Percentiles rank a stretch among this genome's conserved stretches.
These are phyloP conservation scores for Litchi chinensis DNA, from an alignment of 345 rosid genomes.

Conservation along the genomic window DNA sequence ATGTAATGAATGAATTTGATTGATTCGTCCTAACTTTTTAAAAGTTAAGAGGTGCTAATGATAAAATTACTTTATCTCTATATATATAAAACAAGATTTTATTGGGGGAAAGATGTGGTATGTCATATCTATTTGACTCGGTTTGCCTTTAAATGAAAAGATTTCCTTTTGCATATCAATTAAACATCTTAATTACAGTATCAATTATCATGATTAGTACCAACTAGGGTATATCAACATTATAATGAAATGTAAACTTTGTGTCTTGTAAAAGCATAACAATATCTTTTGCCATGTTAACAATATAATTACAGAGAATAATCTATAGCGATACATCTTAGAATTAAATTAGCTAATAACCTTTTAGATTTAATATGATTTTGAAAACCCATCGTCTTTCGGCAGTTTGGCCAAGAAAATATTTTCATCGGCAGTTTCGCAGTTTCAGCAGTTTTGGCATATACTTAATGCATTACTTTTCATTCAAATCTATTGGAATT, in stretches of 20 bases:
- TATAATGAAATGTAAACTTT: slow-evolving; percentile 17
- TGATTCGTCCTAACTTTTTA: too few species aligned
- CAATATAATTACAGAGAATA: slow-evolving; percentile 17
- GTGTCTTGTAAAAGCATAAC: slow-evolving; percentile 27
- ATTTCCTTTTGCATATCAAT: not conserved
- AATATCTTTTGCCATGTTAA: slow-evolving; percentile 1
- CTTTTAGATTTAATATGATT: not conserved
- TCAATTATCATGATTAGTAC: slow-evolving; percentile 13
- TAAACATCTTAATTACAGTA: not conserved
- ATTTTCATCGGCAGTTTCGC: not conserved
- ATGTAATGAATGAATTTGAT: too few species aligned
- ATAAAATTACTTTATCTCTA: too few species aligned
- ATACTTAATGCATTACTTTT: not conserved
- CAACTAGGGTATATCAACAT: slow-evolving; percentile 8
- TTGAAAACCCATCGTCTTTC: not conserved
- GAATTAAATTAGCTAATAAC: not conserved
- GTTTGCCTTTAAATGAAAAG: not conserved
- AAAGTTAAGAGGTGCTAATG: too few species aligned
- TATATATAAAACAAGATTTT: too few species aligned
- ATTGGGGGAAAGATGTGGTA: too few species aligned
- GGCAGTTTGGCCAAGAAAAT: not conserved
- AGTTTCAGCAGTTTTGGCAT: not conserved
- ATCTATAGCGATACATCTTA: not conserved
- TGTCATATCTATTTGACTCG: too few species aligned
- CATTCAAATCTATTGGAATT: slow-evolving; percentile 16